Evolutionary conservation across 1,284 basidiomycete genomes (phyloP).

Genomic region (Sporisorium exsertum): DNA sequence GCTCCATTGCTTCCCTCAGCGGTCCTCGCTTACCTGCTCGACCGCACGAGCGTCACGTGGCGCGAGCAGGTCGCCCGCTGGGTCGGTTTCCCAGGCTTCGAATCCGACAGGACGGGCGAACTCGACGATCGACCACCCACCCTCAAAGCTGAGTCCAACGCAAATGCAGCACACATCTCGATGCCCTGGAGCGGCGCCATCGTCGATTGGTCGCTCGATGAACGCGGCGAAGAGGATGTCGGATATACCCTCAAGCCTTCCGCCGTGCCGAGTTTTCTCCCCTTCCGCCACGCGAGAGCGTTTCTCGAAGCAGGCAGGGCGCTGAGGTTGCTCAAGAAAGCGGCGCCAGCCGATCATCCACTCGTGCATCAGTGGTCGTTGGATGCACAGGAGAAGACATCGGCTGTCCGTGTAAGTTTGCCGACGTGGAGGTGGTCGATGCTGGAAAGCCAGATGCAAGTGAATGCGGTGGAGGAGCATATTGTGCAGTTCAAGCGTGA

Average conservation of each 20-base stretch:
- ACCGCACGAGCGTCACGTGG: constrained; percentile 47
- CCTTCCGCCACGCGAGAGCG: constrained; percentile 39
- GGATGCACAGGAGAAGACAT: not conserved
- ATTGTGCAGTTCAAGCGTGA: constrained; percentile 35
- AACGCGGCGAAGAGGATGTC: constrained; percentile 54
- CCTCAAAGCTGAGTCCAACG: constrained; percentile 7
- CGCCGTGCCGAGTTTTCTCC: constrained; percentile 49
- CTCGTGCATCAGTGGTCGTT: constrained; percentile 43
- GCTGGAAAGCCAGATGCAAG: constrained; percentile 15
- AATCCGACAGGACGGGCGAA: constrained; percentile 39
- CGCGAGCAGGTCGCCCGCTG: constrained; percentile 41
- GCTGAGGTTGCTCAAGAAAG: constrained; percentile 52
- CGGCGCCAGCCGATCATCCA: constrained; percentile 53
- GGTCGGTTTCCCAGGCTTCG: constrained; percentile 56
- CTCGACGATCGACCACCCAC: constrained; percentile 24
- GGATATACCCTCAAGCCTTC: constrained; percentile 54
- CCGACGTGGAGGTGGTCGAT: constrained; percentile 47
- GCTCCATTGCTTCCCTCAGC: constrained; percentile 31
- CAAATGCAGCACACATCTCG: constrained; percentile 6
- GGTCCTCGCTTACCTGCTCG: constrained; percentile 46
- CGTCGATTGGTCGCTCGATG: constrained; percentile 54
- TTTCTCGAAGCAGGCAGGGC: constrained; percentile 56
- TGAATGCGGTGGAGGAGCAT: constrained; percentile 17
- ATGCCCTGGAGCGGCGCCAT: constrained; percentile 52
- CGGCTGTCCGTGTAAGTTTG: constrained; percentile 9